These are phyloP conservation scores for Ophiostoma australiae DNA, from an alignment of 2,329 filamentous ascomycete genomes.

Conservation along the genomic window DNA sequence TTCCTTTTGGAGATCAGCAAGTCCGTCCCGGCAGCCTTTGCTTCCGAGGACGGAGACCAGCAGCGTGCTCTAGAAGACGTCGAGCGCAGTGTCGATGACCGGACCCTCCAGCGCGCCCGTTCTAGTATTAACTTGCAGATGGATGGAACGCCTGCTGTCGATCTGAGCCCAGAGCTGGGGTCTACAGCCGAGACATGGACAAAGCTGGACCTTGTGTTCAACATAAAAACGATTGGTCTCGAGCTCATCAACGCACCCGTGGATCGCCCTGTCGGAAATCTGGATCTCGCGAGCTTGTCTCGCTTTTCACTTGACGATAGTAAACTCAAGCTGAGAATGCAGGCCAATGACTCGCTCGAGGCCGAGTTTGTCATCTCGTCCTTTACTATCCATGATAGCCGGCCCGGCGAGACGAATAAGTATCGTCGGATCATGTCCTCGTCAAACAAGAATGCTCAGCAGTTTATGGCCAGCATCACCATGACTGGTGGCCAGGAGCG, in stretches of 20 bases:
- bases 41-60: slow-evolving; percentile 51
- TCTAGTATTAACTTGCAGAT: slow-evolving; percentile 34
- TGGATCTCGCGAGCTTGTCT: slow-evolving; percentile 77
- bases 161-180: slow-evolving; percentile 66
- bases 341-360: slow-evolving; percentile 86
- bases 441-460: slow-evolving; percentile 89
- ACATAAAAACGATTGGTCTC: slow-evolving; percentile 78
- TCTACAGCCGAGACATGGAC: slow-evolving; percentile 73
- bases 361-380: slow-evolving; percentile 90
- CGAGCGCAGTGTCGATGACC: slow-evolving; percentile 64
- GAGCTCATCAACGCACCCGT: slow-evolving; percentile 77
- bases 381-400: slow-evolving; percentile 89
- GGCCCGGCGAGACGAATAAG: slow-evolving; percentile 85
- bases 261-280: slow-evolving; percentile 69
- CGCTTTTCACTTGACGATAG: slow-evolving; percentile 94
- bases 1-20: slow-evolving; percentile 83
- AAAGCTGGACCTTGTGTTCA: slow-evolving; percentile 87
- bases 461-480: slow-evolving; percentile 95
- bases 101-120: slow-evolving; percentile 46
- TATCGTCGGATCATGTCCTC: slow-evolving; percentile 98
- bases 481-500: slow-evolving; percentile 81
- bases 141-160: slow-evolving; percentile 32
- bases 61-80: slow-evolving; percentile 65
- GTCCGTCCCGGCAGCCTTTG: slow-evolving; percentile 83
- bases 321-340: slow-evolving; percentile 83